A percentile compares a stretch with the other conserved stretches of the same genome.
Conservation (phyloP, 441 rosid species). For the Populus hybrid region DNA sequence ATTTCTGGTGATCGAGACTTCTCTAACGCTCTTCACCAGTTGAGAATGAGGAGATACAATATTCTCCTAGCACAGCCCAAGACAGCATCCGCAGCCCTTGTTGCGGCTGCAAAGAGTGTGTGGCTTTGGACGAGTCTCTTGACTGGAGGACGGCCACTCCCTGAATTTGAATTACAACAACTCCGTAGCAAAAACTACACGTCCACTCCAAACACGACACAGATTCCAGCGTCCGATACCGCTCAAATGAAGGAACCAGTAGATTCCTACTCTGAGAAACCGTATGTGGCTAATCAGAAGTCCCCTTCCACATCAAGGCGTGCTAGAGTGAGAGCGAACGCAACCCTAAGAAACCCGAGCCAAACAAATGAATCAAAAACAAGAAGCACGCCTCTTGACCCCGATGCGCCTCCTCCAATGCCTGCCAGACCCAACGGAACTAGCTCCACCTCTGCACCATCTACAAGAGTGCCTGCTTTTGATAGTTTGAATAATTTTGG, state of each 20-base stretch:
- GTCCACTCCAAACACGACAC: slow-evolving; percentile 22
- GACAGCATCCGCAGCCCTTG: slow-evolving; percentile 65
- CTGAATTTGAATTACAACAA: slow-evolving; percentile 40
- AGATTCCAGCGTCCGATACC: slow-evolving; percentile 31
- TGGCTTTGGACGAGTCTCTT: slow-evolving; percentile 87
- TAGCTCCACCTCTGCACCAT: slow-evolving; percentile 35
- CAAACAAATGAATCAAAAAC: neutral
- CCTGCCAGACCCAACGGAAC: slow-evolving; percentile 38
- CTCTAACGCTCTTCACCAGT: slow-evolving; percentile 82
- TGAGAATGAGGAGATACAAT: slow-evolving; percentile 83
- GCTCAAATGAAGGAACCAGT: slow-evolving; percentile 30
- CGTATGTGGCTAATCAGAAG: neutral
- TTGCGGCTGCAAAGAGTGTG: slow-evolving; percentile 82
- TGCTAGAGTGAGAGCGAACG: slow-evolving; percentile 45
- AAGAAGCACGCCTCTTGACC: slow-evolving; percentile 1
- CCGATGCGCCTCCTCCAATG: slow-evolving; percentile 41
- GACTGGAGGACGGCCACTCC: slow-evolving; percentile 73
- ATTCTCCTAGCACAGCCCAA: slow-evolving; percentile 80
- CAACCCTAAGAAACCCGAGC: slow-evolving; percentile 48
- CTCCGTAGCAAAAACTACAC: slow-evolving; percentile 28
- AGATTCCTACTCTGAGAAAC: slow-evolving; percentile 4
- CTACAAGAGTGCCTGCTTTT: slow-evolving; percentile 41
- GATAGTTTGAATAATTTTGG: slow-evolving; percentile 48
- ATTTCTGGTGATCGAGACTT: slow-evolving; percentile 90
- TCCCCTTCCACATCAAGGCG: neutral